Percentiles rank a stretch among this genome's conserved stretches.
phyloP scores from a whole-genome alignment of 176 grass and related monocot species.

The Poa annua region DNA sequence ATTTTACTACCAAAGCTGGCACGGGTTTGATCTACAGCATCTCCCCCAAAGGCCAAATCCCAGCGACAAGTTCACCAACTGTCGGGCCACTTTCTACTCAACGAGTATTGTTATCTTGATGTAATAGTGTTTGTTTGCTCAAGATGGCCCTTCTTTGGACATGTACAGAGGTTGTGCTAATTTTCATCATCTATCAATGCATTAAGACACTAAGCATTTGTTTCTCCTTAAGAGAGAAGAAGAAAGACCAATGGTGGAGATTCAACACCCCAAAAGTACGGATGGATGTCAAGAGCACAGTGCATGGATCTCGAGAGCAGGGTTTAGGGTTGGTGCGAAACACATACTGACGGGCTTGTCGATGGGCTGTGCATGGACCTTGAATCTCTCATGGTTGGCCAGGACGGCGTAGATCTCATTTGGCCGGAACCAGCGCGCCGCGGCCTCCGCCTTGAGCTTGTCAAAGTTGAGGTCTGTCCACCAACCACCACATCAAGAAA shows the following conservation, averaged over 20 bases:
- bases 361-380: conserved; percentile 72
- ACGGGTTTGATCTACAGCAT: neutral
- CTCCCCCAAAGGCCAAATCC: neutral
- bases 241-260: neutral
- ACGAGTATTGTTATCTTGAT: neutral
- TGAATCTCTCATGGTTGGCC: conserved; percentile 67
- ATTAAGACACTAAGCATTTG: neutral
- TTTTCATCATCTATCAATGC: neutral
- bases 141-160: neutral
- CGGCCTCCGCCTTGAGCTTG: conserved; percentile 63
- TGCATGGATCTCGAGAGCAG: conserved; percentile 19
- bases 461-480: conserved; percentile 78
- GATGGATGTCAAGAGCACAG: neutral
- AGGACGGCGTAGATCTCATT: conserved; percentile 94
- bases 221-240: conserved; percentile 11
- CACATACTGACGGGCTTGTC: conserved; percentile 72
- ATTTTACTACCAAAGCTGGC: neutral
- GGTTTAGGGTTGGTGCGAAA: conserved; percentile 27
- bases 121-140: conserved; percentile 1
- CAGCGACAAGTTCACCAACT: neutral
- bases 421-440: conserved; percentile 74
- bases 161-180: neutral
- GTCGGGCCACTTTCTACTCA: too few relatives aligned
- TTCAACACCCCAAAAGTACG: conserved; percentile 18
- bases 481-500: conserved; percentile 24